Percentiles rank a stretch among this genome's conserved stretches.
Evolutionary conservation across 768 basidiomycete genomes (phyloP).

Genomic region (Lentinus tigrinus): DNA sequence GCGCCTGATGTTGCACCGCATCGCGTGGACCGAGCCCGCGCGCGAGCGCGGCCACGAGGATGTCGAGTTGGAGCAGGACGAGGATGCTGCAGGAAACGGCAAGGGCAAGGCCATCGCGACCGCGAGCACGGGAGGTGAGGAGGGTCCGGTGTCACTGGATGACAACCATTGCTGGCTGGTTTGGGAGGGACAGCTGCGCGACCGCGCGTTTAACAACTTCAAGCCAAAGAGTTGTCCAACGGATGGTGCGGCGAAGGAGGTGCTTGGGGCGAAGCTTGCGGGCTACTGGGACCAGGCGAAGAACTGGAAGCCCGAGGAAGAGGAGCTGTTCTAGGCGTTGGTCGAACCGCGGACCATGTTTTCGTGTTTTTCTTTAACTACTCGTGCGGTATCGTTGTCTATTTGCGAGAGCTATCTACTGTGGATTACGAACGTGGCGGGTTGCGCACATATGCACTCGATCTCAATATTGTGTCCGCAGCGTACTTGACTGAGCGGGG

Average conservation of each 20-base stretch:
- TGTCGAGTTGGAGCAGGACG: conserved; percentile 59
- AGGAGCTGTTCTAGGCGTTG: conserved; percentile 53
- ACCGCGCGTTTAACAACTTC: conserved; percentile 78
- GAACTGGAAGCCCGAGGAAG: conserved; percentile 83
- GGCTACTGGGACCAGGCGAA: conserved; percentile 96
- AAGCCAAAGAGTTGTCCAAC: conserved; percentile 81
- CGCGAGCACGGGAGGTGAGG: conserved; percentile 28
- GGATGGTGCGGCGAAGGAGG: conserved; percentile 82
- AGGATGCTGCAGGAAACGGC: conserved; percentile 36
- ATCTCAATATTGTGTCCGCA: too few relatives aligned
- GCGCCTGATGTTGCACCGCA: conserved; percentile 80
- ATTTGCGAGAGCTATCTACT: too few relatives aligned
- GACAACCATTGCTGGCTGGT: conserved; percentile 88
- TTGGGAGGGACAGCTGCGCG: conserved; percentile 90
- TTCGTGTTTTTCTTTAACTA: neutral
- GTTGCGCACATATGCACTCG: too few relatives aligned
- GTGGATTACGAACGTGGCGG: too few relatives aligned
- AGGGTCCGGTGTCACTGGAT: conserved; percentile 57
- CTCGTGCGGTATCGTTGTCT: too few relatives aligned
- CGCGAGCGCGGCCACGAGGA: conserved; percentile 74
- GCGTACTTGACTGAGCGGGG: too few relatives aligned
- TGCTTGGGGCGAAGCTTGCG: conserved; percentile 78
- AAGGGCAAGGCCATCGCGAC: conserved; percentile 37
- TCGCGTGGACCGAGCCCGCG: conserved; percentile 92
- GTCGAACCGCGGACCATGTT: too few relatives aligned